Evolutionary conservation across 2,329 filamentous ascomycete genomes (phyloP), one percentile per base, ranked within the genome.

Genomic region (Sordariomycetes sp.): DNA sequence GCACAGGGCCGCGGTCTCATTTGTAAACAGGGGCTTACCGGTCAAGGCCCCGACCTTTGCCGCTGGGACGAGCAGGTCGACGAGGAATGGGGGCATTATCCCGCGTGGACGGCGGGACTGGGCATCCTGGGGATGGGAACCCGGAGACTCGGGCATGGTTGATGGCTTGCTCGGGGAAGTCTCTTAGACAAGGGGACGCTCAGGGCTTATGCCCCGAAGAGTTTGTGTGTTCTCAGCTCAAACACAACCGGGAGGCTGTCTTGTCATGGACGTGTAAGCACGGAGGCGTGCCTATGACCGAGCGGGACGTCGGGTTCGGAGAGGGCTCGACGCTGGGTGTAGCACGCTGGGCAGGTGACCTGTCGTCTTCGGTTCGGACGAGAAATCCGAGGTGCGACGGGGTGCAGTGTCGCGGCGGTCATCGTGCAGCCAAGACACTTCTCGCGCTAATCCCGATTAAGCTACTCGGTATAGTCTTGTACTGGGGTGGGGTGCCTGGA

Each of bases 31-130:
- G 24, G 28, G 53, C 55, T 37, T 18, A 88, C 86, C 86, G 58
- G 78, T 76, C 58, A 78, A 68, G n/a, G 76, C 76, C 32, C 85
- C 86, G 59, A 85, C 74, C 64, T 83, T 80, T 54, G 87, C 66
- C 24, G 83, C 78, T 22, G 78, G 77, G 10, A 69, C 66, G 20
- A 82, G 62, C 10, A 81, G 70, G 1, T 77, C 73, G 7, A 71
- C 62, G 7, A 79, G 60, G 55, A 76, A 74, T 5, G 73, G 72
- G 16, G 78, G 71, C 24, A 78, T 64, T 11, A 77, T 57, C 4
- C 72, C 72, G 43, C 70, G 65, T 16, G 24, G 25, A 5, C 51
- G 46, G 12, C 46, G 64, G 18, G 63, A 52, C 34, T 61, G 58
- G 40, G 53, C 61, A 50, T 65, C 59, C 52, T 61, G 65, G 56